These are phyloP conservation scores for Globisporangium nagaii DNA, from an alignment of 352 stramenopile genomes.

Conservation along the genomic window DNA sequence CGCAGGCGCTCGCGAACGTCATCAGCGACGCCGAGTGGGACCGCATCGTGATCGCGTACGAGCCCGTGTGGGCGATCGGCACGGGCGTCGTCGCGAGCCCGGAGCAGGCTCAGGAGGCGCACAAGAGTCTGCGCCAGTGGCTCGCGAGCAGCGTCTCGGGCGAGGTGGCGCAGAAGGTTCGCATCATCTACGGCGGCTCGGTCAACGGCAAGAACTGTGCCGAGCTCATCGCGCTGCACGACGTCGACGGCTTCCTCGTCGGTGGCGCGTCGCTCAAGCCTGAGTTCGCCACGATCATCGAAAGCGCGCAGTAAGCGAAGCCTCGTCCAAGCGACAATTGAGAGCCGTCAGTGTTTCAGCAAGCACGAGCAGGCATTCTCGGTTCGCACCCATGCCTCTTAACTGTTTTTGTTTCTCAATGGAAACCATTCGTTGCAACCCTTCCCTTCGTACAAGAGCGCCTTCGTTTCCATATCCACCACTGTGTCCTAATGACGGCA, in stretches of 20 bases:
- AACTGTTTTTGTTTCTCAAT: no score
- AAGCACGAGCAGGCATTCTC: no score
- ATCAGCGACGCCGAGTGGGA: constrained; percentile 80
- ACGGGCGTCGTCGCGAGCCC: constrained; percentile 95
- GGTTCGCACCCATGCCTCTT: no score
- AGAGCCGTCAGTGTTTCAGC: no score
- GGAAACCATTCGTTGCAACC: no score
- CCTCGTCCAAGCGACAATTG: no score
- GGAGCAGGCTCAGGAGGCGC: constrained; percentile 91
- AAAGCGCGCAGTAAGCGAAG: constrained; percentile 55
- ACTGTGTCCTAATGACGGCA: no score
- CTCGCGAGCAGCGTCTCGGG: constrained; percentile 65
- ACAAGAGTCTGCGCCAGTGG: constrained; percentile 83
- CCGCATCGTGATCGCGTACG: constrained; percentile 93
- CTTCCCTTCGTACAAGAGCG: no score
- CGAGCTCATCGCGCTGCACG: constrained; percentile 81
- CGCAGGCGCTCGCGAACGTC: constrained; percentile 87
- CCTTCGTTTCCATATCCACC: no score
- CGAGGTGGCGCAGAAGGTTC: constrained; percentile 60
- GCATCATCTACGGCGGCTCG: constrained; percentile 92
- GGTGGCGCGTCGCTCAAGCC: constrained; percentile 91
- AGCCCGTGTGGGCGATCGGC: constrained; percentile 97
- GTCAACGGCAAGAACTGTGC: constrained; percentile 89
- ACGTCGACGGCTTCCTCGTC: constrained; percentile 93
- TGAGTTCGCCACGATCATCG: constrained; percentile 88